Conservation (phyloP, 306 rosid species). For the Rubus idaeus region DNA sequence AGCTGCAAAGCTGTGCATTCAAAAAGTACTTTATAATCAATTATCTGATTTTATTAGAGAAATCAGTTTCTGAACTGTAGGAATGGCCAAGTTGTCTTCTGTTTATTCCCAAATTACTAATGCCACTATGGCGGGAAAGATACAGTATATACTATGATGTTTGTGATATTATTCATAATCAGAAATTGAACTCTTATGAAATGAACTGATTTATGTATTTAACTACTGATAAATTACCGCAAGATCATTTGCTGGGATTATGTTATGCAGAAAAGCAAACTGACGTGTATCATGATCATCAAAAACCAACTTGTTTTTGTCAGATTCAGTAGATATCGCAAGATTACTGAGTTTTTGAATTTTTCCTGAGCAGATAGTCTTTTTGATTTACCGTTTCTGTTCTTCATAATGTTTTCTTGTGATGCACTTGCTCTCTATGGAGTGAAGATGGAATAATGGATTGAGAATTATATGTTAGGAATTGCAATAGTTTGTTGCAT, state of each 20-base stretch:
- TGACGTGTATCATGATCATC: neutral
- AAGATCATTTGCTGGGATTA: neutral
- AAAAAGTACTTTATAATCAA: neutral
- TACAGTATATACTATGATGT: neutral
- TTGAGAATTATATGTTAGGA: neutral
- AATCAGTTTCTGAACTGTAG: neutral
- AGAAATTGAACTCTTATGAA: neutral
- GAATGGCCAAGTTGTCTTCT: neutral
- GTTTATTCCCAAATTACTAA: neutral
- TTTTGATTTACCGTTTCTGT: neutral
- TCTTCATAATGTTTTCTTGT: neutral
- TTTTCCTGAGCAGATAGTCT: neutral
- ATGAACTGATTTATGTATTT: neutral
- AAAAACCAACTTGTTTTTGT: neutral
- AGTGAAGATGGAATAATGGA: neutral
- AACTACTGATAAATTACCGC: neutral
- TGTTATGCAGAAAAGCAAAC: neutral
- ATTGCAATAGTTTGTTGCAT: neutral
- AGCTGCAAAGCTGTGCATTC: neutral
- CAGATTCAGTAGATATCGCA: neutral
- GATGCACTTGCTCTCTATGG: neutral
- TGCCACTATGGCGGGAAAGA: neutral
- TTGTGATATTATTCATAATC: neutral
- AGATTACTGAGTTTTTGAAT: neutral
- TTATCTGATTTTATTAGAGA: neutral